Evolutionary conservation across 371 early-diverging fungal species (phyloP).

Genomic region (Cokeromyces recurvatus): DNA sequence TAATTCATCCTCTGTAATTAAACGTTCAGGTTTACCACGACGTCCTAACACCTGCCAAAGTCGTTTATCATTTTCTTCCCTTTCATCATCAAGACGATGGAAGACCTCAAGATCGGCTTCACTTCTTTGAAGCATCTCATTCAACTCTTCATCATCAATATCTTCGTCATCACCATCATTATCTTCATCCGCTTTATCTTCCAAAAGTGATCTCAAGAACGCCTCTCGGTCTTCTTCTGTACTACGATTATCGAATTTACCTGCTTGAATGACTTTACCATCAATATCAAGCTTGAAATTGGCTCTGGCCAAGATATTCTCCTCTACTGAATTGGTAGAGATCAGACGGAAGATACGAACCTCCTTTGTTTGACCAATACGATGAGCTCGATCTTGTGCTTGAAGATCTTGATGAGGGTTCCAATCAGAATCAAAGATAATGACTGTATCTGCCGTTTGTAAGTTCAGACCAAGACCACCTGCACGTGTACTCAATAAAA

Average conservation of each 20-base stretch:
- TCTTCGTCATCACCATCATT: conserved; percentile 61
- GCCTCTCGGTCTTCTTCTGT: conserved; percentile 91
- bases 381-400: conserved; percentile 99
- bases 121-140: conserved; percentile 36
- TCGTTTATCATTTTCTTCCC: conserved; percentile 30
- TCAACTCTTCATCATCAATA: conserved; percentile 72
- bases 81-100: conserved; percentile 40
- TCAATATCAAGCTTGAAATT: conserved; percentile 96
- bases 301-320: conserved; percentile 92
- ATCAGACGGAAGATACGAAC: conserved; percentile 97
- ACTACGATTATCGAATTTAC: conserved; percentile 97
- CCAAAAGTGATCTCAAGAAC: conserved; percentile 76
- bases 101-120: conserved; percentile 35
- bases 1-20: conserved; percentile 83
- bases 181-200: conserved; percentile 56
- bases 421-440: conserved; percentile 99
- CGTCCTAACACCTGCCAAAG: conserved; percentile 25
- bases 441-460: conserved; percentile 98
- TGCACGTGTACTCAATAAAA: conserved; percentile 97
- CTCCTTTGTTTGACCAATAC: conserved; percentile 99
- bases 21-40: conserved; percentile 57
- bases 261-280: conserved; percentile 98
- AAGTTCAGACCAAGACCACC: conserved; percentile 99
- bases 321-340: conserved; percentile 94
- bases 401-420: conserved; percentile 99